phyloP scores from a whole-genome alignment of 164 flowering plant species.

The Vitis amurensis region DNA sequence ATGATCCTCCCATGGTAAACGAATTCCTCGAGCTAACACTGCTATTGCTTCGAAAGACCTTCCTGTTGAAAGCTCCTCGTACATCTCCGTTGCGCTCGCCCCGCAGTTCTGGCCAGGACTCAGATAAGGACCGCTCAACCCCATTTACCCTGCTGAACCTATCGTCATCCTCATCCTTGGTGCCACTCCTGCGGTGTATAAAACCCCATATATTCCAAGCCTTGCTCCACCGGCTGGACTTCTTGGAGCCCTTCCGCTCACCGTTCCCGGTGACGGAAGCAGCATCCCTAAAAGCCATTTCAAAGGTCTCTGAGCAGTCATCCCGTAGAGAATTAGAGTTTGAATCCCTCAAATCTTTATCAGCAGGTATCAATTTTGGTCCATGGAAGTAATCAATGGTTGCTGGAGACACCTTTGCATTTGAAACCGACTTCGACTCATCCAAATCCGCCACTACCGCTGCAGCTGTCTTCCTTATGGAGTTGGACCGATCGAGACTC shows the following conservation, averaged over 20 bases:
- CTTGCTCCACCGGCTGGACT: constrained; percentile 79
- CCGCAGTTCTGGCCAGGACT: constrained; percentile 80
- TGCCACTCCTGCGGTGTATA: constrained; percentile 54
- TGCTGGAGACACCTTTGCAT: constrained; percentile 61
- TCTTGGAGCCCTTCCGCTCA: constrained; percentile 53
- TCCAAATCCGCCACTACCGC: constrained; percentile 73
- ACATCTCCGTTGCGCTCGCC: constrained; percentile 47
- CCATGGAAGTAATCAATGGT: constrained; percentile 34
- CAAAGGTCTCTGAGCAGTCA: constrained; percentile 68
- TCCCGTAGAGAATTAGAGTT: constrained; percentile 73
- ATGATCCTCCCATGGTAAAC: constrained; percentile 30
- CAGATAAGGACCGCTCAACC: constrained; percentile 82
- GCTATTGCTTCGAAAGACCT: constrained; percentile 67
- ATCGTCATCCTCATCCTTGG: constrained; percentile 68
- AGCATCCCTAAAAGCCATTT: constrained; percentile 45
- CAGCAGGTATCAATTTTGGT: constrained; percentile 28
- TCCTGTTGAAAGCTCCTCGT: constrained; percentile 39
- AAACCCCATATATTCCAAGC: constrained; percentile 88
- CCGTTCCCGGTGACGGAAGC: constrained; percentile 37
- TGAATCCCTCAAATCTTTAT: constrained; percentile 46
- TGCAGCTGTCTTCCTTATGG: constrained; percentile 64
- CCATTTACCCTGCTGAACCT: constrained; percentile 60
- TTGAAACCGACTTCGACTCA: constrained; percentile 52
- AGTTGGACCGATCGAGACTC: constrained; percentile 77
- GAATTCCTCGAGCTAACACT: constrained; percentile 76